These are phyloP conservation scores for Sclerotinia trifoliorum DNA, from an alignment of 2,329 filamentous ascomycete species.

Conservation along the genomic window DNA sequence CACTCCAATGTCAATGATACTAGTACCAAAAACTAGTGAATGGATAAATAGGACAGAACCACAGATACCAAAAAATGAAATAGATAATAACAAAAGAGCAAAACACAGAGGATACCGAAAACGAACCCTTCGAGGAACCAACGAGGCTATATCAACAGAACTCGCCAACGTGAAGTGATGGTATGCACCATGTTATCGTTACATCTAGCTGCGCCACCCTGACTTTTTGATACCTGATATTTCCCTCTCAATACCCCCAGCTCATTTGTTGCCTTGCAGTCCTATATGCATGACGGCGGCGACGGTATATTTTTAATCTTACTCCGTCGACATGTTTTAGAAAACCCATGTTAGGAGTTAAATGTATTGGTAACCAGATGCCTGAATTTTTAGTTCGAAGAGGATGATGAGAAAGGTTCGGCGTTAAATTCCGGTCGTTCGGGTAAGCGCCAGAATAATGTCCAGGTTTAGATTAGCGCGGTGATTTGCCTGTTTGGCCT, in stretches of 20 bases:
- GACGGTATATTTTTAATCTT: background rate
- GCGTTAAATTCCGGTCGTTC: background rate
- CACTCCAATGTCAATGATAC: background rate
- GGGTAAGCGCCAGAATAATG: background rate
- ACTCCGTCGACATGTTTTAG: background rate
- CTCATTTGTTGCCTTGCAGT: background rate
- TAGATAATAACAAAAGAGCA: background rate
- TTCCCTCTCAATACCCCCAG: background rate
- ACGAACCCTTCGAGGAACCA: background rate
- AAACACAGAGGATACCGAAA: background rate
- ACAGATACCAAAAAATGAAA: no score
- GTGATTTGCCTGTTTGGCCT: background rate
- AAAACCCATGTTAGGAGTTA: background rate
- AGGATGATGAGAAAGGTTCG: background rate
- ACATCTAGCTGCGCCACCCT: conserved; percentile 1
- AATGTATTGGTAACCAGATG: background rate
- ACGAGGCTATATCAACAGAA: background rate
- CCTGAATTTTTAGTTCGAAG: background rate
- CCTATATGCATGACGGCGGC: background rate
- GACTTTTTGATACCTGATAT: background rate
- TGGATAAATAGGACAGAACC: background rate
- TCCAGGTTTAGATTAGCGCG: conserved; percentile 6
- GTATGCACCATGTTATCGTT: background rate
- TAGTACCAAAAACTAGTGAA: background rate
- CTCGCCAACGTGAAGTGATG: background rate